A percentile compares a stretch with the other conserved stretches of the same genome.
Conservation (phyloP, 192 early-diverging fungal species). For the Mycoemilia scoparia region DNA sequence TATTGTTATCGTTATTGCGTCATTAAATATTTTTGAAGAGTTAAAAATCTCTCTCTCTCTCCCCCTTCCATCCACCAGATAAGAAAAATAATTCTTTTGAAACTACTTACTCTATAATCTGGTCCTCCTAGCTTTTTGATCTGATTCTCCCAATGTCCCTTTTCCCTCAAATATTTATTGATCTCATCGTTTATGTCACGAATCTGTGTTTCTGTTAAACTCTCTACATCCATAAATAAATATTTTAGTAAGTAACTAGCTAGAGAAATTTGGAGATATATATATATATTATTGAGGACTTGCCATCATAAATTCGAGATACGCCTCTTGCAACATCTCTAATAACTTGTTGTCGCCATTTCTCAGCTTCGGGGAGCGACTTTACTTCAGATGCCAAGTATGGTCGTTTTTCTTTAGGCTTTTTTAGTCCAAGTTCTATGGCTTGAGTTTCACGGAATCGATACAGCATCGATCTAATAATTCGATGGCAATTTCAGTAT, state of each 20-base stretch:
- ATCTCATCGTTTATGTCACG: constrained; percentile 92
- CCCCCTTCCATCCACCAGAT: background rate
- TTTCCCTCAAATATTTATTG: constrained; percentile 83
- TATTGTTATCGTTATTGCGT: too few relatives aligned
- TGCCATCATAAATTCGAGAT: constrained; percentile 78
- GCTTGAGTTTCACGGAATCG: constrained; percentile 90
- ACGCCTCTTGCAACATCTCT: constrained; percentile 77
- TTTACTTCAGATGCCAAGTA: constrained; percentile 48
- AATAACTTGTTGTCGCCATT: constrained; percentile 79
- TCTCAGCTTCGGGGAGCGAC: constrained; percentile 62
- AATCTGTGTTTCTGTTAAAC: constrained; percentile 77
- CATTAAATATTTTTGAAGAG: background rate
- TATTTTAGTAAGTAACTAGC: background rate
- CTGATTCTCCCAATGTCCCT: constrained; percentile 77
- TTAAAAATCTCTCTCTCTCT: too few relatives aligned
- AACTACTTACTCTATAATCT: constrained; percentile 52
- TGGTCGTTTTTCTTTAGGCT: constrained; percentile 51
- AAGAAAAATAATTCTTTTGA: too few relatives aligned
- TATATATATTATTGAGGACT: constrained; percentile 13
- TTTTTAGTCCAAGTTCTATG: constrained; percentile 53
- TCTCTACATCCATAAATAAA: constrained; percentile 36
- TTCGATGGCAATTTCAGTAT: background rate
- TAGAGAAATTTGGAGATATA: background rate
- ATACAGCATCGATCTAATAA: constrained; percentile 96
- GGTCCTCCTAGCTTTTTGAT: constrained; percentile 86